A percentile compares a stretch with the other conserved stretches of the same genome.
phyloP scores from a whole-genome alignment of 371 early-diverging fungal genomes.

The Mucor irregularis region DNA sequence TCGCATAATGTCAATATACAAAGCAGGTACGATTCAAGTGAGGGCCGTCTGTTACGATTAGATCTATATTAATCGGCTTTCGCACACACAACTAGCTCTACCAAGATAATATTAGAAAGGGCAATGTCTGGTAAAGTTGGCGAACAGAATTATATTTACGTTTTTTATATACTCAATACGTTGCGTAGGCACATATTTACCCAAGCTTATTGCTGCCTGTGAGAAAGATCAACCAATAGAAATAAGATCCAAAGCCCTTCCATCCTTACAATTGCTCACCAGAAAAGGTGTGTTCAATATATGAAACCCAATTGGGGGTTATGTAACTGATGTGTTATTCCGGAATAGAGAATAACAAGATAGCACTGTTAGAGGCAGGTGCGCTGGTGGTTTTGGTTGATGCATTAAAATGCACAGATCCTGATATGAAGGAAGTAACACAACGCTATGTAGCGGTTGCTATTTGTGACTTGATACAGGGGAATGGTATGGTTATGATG shows the following conservation, averaged over 20 bases:
- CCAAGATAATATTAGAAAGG: conserved; percentile 65
- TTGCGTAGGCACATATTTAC: conserved; percentile 45
- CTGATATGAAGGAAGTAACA: conserved; percentile 58
- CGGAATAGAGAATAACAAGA: conserved; percentile 57
- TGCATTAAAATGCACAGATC: conserved; percentile 52
- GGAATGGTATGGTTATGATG: conserved; percentile 52
- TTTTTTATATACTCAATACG: neutral
- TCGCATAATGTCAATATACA: conserved; percentile 68
- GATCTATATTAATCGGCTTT: too few species aligned
- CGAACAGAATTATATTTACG: neutral
- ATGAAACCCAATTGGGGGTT: neutral
- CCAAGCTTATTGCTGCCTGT: conserved; percentile 53
- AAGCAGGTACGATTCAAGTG: too few species aligned
- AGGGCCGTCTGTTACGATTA: too few species aligned
- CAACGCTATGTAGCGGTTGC: conserved; percentile 72
- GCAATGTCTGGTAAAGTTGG: conserved; percentile 61
- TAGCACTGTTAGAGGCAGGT: conserved; percentile 57
- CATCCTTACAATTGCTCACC: conserved; percentile 70
- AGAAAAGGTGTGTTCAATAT: conserved; percentile 52
- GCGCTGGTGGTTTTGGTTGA: conserved; percentile 64
- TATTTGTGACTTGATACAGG: conserved; percentile 69
- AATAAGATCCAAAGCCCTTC: conserved; percentile 59
- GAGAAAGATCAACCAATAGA: conserved; percentile 47
- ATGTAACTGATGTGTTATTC: neutral
- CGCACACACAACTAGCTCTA: too few species aligned